Conservation (phyloP, 345 rosid species). For the Pelargonium nanum region DNA sequence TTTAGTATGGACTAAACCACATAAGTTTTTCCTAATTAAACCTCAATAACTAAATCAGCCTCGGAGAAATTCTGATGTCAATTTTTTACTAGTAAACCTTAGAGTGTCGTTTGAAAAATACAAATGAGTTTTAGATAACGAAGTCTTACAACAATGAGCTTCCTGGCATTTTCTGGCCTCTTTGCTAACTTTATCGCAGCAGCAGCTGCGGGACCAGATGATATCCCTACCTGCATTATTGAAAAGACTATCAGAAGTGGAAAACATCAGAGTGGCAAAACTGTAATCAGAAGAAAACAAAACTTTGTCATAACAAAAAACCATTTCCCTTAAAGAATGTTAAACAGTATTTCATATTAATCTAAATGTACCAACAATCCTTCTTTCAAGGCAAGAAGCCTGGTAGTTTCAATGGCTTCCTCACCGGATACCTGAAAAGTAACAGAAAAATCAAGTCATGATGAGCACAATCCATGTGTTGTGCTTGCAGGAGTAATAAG, state of each 20-base stretch:
- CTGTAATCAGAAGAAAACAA: background rate
- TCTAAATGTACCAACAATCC: constrained; percentile 32
- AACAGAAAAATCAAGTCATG: background rate
- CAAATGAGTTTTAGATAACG: background rate
- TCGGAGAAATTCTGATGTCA: background rate
- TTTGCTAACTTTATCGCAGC: constrained; percentile 42
- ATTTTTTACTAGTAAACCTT: background rate
- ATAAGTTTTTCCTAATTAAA: no score
- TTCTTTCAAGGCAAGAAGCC: constrained; percentile 41
- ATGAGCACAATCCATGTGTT: background rate
- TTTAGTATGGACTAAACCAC: no score
- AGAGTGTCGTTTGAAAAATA: background rate
- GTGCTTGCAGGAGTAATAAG: background rate
- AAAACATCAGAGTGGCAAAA: background rate
- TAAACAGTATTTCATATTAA: no score
- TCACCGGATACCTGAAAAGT: constrained; percentile 35
- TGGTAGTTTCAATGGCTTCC: constrained; percentile 39
- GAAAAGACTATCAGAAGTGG: background rate
- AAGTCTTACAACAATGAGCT: constrained; percentile 41
- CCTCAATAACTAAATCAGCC: no score
- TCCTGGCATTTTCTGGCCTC: constrained; percentile 44
- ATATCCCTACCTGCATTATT: constrained; percentile 37
- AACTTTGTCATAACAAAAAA: background rate
- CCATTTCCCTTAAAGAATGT: background rate
- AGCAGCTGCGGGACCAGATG: constrained; percentile 49